Evolutionary conservation across 2,329 filamentous ascomycete species (phyloP).

Genomic region (Fusarium setosum): DNA sequence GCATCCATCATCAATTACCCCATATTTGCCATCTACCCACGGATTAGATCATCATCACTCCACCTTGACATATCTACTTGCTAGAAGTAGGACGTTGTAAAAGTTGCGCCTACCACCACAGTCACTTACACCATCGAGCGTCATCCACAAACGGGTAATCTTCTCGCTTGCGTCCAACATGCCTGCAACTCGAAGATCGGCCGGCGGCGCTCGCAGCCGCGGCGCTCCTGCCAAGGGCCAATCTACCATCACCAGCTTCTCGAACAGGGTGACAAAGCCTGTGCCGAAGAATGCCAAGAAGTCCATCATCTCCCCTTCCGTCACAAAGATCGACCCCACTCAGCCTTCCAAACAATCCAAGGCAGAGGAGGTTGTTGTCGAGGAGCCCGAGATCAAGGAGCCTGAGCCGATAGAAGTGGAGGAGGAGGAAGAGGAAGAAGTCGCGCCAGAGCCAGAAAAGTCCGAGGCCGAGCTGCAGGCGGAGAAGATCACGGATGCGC

Average conservation of each 20-base stretch:
- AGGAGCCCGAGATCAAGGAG: constrained; percentile 28
- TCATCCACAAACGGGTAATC: constrained; percentile 3
- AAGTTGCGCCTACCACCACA: background rate
- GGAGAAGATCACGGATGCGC: constrained; percentile 71
- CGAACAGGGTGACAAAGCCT: constrained; percentile 66
- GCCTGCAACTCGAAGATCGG: constrained; percentile 63
- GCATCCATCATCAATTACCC: constrained; percentile 13
- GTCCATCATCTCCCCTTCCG: constrained; percentile 49
- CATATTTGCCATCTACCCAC: background rate
- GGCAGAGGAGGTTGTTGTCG: constrained; percentile 25
- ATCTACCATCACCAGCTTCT: constrained; percentile 66
- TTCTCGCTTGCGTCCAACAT: constrained; percentile 48
- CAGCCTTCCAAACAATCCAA: constrained; percentile 35
- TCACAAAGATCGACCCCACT: constrained; percentile 48
- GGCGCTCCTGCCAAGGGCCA: constrained; percentile 58
- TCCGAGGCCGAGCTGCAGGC: constrained; percentile 68
- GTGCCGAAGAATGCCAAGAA: constrained; percentile 61
- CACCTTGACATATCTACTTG: background rate
- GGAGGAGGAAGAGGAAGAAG: constrained; percentile 39
- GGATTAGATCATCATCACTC: background rate
- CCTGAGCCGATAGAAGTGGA: constrained; percentile 35
- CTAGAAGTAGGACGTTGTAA: background rate
- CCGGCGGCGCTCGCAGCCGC: constrained; percentile 51
- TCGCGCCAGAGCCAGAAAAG: constrained; percentile 52
- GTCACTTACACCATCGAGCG: constrained; percentile 1